Percentiles rank a stretch among this genome's conserved stretches.
phyloP scores from a whole-genome alignment of 1,139 yeast genomes.

The Geotrichum carabidarum region DNA sequence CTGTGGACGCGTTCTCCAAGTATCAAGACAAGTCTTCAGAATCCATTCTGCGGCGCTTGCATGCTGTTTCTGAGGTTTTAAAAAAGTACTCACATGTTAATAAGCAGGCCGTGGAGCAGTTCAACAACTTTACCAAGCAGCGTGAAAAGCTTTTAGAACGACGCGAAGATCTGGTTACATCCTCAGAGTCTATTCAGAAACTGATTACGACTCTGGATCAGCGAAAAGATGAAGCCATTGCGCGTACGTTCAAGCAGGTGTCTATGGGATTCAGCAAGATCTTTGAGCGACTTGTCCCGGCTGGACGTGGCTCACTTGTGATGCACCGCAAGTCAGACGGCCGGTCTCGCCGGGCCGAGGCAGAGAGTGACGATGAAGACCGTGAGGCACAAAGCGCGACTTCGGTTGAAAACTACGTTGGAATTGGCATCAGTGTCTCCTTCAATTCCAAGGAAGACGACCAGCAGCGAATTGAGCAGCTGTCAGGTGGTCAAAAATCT shows the following conservation, averaged over 20 bases:
- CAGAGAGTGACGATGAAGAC: conserved; percentile 28
- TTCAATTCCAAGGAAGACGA: conserved; percentile 85
- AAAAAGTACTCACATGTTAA: conserved; percentile 72
- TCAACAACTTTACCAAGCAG: conserved; percentile 65
- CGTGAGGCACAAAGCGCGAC: conserved; percentile 30
- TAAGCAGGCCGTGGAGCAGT: conserved; percentile 87
- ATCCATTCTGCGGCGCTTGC: conserved; percentile 52
- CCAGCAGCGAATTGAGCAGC: conserved; percentile 81
- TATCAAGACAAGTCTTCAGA: conserved; percentile 46
- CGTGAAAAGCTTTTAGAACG: conserved; percentile 58
- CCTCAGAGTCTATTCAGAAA: conserved; percentile 67
- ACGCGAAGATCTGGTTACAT: conserved; percentile 62
- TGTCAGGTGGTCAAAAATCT: conserved; percentile 95
- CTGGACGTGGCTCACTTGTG: conserved; percentile 69
- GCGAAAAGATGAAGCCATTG: conserved; percentile 80
- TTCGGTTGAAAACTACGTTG: conserved; percentile 60
- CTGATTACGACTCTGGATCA: conserved; percentile 67
- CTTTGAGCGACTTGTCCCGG: conserved; percentile 77
- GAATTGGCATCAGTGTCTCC: conserved; percentile 84
- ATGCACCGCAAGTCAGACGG: conserved; percentile 49
- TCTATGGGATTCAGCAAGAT: conserved; percentile 67
- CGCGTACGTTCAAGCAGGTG: conserved; percentile 70
- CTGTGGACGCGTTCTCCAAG: conserved; percentile 73
- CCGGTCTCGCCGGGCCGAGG: conserved; percentile 18
- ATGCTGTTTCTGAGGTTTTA: conserved; percentile 53